Evolutionary conservation across 1,284 basidiomycete genomes (phyloP).

Genomic region (Anthracocystis panici-leucophaei): DNA sequence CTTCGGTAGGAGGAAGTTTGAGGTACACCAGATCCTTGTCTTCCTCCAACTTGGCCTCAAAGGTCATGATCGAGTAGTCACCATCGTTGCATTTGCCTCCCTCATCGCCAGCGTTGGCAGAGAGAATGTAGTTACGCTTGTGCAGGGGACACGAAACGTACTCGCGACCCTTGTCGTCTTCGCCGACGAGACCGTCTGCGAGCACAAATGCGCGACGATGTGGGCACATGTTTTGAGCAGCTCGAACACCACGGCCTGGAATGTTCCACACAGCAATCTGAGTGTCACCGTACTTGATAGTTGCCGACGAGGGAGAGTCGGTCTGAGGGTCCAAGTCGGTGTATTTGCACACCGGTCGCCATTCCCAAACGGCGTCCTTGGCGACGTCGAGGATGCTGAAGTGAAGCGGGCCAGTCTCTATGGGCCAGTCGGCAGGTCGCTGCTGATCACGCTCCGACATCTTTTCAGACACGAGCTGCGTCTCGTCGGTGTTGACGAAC

Average conservation of each 20-base stretch:
- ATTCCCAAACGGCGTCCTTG: slow-evolving; percentile 76
- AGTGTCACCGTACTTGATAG: slow-evolving; percentile 79
- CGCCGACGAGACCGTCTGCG: slow-evolving; percentile 75
- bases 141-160: slow-evolving; percentile 75
- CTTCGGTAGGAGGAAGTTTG: slow-evolving; percentile 74
- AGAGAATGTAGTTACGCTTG: slow-evolving; percentile 78
- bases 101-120: slow-evolving; percentile 66
- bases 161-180: slow-evolving; percentile 62
- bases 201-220: slow-evolving; percentile 80
- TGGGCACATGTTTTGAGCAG: slow-evolving; percentile 79
- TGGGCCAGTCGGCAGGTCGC: slow-evolving; percentile 80
- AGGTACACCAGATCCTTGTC: slow-evolving; percentile 72
- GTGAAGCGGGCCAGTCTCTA: slow-evolving; percentile 73
- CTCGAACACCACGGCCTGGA: slow-evolving; percentile 75
- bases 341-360: slow-evolving; percentile 74
- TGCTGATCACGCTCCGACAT: slow-evolving; percentile 77
- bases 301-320: slow-evolving; percentile 73
- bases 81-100: slow-evolving; percentile 78
- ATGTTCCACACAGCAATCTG: slow-evolving; percentile 79
- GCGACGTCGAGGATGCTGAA: slow-evolving; percentile 71
- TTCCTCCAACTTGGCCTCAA: slow-evolving; percentile 75
- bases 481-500: slow-evolving; percentile 78
- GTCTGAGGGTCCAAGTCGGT: slow-evolving; percentile 74
- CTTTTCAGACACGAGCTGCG: slow-evolving; percentile 73
- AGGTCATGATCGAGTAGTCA: slow-evolving; percentile 77